Evolutionary conservation across 139 green algal genomes (phyloP).

Genomic region (Chlorella sp.): DNA sequence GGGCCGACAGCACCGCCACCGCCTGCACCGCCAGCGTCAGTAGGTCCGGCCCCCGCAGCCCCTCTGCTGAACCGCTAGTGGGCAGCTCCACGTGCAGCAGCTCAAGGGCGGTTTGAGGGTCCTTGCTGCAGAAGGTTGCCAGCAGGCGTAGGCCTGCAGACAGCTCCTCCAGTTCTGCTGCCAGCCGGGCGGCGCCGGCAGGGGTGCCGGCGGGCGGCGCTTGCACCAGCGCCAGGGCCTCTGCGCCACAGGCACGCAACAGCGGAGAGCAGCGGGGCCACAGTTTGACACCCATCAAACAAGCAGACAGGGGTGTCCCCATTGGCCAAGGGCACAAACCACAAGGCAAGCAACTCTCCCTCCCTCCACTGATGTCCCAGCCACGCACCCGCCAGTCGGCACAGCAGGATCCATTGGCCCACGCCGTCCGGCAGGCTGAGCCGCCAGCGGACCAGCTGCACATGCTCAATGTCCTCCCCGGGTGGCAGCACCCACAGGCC

Average conservation of each 20-base stretch:
- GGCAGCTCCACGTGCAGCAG: conserved; percentile 44
- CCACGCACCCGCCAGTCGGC: conserved; percentile 49
- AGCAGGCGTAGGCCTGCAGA: conserved; percentile 25
- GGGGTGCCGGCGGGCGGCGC: neutral
- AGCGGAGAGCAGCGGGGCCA: too few species aligned
- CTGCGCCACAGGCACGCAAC: too few species aligned
- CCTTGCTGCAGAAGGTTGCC: neutral
- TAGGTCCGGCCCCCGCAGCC: conserved; percentile 36
- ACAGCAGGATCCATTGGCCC: conserved; percentile 68
- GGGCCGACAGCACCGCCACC: conserved; percentile 20
- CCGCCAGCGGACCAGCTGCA: conserved; percentile 59
- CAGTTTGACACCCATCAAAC: too few species aligned
- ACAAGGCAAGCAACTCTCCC: neutral
- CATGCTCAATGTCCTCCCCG: conserved; percentile 8
- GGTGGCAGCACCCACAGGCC: neutral
- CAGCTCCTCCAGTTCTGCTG: conserved; percentile 17
- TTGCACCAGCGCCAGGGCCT: conserved; percentile 33
- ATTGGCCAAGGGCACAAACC: too few species aligned
- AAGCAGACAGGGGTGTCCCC: too few species aligned
- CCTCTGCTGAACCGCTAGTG: neutral
- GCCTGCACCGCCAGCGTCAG: conserved; percentile 37
- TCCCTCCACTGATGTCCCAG: too few species aligned
- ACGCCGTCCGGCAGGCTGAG: conserved; percentile 38
- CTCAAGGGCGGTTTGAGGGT: conserved; percentile 18
- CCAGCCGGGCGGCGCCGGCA: neutral